These are phyloP conservation scores for Triticum urartu DNA, from an alignment of 176 grass and related monocot species.

Conservation along the genomic window DNA sequence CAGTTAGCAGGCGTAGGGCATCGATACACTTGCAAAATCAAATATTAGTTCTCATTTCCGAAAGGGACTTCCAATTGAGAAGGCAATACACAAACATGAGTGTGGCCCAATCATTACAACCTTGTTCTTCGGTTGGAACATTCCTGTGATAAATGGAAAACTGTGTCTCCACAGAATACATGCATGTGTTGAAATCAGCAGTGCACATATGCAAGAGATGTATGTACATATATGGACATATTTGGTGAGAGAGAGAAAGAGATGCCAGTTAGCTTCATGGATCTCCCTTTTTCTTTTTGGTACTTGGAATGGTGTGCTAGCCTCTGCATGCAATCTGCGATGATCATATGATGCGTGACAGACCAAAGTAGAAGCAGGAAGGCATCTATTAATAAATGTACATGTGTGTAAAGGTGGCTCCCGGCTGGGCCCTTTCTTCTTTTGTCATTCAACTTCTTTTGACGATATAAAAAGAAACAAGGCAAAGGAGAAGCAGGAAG, in stretches of 20 bases:
- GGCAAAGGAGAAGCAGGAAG: background rate
- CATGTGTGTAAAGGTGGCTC: background rate
- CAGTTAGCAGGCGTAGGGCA: background rate
- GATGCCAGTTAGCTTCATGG: background rate
- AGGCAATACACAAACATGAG: background rate
- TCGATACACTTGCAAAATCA: background rate
- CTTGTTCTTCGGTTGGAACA: background rate
- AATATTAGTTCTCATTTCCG: background rate
- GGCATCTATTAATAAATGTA: conserved; percentile 7
- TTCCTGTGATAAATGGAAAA: background rate
- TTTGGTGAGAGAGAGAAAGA: background rate
- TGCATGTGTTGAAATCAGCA: background rate
- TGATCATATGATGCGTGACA: conserved; percentile 22
- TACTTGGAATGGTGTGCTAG: conserved; percentile 25
- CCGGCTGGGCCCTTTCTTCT: background rate
- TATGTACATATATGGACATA: background rate
- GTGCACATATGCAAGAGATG: background rate
- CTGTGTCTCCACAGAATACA: background rate
- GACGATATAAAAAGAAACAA: background rate
- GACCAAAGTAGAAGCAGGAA: background rate
- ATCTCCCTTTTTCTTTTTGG: conserved; percentile 2
- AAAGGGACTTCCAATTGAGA: background rate
- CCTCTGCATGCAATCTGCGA: conserved; percentile 24
- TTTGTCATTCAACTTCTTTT: background rate
- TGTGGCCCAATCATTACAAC: background rate